phyloP scores from a whole-genome alignment of 2,329 filamentous ascomycete genomes.

The Epichloe gansuensis region DNA sequence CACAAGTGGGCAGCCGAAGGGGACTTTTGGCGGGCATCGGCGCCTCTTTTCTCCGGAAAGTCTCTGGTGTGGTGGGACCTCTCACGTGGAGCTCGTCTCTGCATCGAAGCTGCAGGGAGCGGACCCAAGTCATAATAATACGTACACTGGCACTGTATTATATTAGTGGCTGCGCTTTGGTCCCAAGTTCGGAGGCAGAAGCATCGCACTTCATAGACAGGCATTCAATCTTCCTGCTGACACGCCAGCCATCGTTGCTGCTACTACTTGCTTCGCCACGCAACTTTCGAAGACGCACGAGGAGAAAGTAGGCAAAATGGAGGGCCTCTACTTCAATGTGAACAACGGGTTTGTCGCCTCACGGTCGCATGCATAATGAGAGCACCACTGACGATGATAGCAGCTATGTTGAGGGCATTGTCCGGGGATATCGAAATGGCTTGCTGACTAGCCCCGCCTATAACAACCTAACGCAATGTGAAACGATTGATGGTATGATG shows the following conservation, averaged over 20 bases:
- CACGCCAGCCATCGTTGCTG: not conserved
- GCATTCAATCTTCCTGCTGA: not conserved
- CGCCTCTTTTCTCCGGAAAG: conserved; percentile 13
- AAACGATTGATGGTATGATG: conserved; percentile 74
- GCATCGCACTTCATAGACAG: not conserved
- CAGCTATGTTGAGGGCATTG: conserved; percentile 94
- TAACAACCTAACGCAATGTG: conserved; percentile 91
- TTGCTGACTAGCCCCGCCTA: conserved; percentile 86
- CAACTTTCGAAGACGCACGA: not conserved
- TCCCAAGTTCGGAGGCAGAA: not conserved
- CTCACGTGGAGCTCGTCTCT: conserved; percentile 10
- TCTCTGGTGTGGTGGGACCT: conserved; percentile 2
- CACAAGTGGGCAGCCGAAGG: conserved; percentile 14
- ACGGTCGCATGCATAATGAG: conserved; percentile 4
- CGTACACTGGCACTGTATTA: not conserved
- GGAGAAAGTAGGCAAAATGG: conserved; percentile 41
- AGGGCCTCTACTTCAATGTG: conserved; percentile 88
- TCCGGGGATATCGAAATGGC: conserved; percentile 90
- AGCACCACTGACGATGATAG: conserved; percentile 19
- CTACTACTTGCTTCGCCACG: not conserved
- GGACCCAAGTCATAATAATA: not conserved
- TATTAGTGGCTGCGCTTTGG: not conserved
- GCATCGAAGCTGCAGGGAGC: not conserved
- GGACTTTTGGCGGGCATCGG: conserved; percentile 11
- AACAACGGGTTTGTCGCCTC: conserved; percentile 61